Evolutionary conservation across 2,329 filamentous ascomycete genomes (phyloP).

Genomic region (Ceratocystis papillata): DNA sequence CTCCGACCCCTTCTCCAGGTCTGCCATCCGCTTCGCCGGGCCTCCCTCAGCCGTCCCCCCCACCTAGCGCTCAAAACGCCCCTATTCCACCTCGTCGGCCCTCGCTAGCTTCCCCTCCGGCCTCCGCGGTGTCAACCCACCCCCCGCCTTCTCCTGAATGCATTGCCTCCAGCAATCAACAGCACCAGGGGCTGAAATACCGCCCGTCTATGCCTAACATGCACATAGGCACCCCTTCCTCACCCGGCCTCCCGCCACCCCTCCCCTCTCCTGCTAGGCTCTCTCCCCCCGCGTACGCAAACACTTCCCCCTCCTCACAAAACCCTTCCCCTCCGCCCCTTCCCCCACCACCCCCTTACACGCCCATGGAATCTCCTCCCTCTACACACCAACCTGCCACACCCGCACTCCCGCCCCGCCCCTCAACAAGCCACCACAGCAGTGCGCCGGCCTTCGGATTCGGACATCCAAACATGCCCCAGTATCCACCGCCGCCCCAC

Average conservation of each 20-base stretch:
- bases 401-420: constrained; percentile 15
- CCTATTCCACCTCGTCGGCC: neutral
- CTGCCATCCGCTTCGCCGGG: neutral
- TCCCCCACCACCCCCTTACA: neutral
- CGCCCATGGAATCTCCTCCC: neutral
- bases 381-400: neutral
- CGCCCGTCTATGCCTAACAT: constrained; percentile 22
- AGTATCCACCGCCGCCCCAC: constrained; percentile 6
- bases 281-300: neutral
- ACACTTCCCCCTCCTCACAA: neutral
- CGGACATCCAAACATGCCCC: neutral
- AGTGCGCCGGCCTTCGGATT: neutral
- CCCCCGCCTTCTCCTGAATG: neutral
- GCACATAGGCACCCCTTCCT: constrained; percentile 11
- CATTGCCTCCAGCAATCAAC: neutral
- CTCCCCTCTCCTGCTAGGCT: neutral
- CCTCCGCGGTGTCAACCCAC: neutral
- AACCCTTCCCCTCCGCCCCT: constrained; percentile 4
- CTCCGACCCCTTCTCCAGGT: constrained; percentile 7
- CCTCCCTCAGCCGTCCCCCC: neutral
- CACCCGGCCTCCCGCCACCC: neutral
- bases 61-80: neutral
- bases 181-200: constrained; percentile 1
- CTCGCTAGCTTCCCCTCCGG: neutral
- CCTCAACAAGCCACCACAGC: constrained; percentile 12